Evolutionary conservation across 2,329 filamentous ascomycete species (phyloP).

Genomic region (Elsinoe perseae): DNA sequence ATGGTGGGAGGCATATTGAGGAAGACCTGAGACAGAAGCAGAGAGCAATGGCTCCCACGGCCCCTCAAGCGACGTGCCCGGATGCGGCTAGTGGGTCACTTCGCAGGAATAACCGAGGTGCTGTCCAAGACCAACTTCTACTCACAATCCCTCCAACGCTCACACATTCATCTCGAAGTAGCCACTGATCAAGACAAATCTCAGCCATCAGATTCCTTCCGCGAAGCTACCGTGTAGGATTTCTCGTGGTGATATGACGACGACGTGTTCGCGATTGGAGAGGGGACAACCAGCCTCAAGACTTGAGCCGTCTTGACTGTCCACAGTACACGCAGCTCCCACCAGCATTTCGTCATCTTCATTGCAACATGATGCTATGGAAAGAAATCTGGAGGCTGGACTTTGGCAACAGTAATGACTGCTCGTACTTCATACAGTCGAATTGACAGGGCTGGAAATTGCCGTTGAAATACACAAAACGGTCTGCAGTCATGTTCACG

Average conservation of each 20-base stretch:
- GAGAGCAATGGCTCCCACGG: no score
- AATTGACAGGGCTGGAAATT: slow-evolving; percentile 11
- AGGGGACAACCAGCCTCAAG: not conserved
- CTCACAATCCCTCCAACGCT: not conserved
- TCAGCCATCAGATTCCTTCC: slow-evolving; percentile 7
- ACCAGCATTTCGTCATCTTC: slow-evolving; percentile 3
- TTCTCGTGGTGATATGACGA: not conserved
- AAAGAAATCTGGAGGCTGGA: slow-evolving; percentile 2
- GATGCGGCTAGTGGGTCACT: not conserved
- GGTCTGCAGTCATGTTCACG: slow-evolving; percentile 4
- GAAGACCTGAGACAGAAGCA: no score
- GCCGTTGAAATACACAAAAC: slow-evolving; percentile 13
- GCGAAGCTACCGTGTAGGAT: not conserved
- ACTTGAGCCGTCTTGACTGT: not conserved
- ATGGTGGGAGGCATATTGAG: no score
- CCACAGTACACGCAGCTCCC: not conserved
- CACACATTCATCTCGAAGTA: not conserved
- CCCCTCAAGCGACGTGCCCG: not conserved
- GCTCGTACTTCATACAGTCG: not conserved
- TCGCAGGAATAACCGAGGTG: not conserved
- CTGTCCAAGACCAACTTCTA: not conserved
- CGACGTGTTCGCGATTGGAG: not conserved
- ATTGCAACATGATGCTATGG: not conserved
- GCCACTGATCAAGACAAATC: not conserved
- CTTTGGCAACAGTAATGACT: slow-evolving; percentile 3